These are phyloP conservation scores for Claviceps monticola DNA, from an alignment of 2,329 filamentous ascomycete species.

Conservation along the genomic window DNA sequence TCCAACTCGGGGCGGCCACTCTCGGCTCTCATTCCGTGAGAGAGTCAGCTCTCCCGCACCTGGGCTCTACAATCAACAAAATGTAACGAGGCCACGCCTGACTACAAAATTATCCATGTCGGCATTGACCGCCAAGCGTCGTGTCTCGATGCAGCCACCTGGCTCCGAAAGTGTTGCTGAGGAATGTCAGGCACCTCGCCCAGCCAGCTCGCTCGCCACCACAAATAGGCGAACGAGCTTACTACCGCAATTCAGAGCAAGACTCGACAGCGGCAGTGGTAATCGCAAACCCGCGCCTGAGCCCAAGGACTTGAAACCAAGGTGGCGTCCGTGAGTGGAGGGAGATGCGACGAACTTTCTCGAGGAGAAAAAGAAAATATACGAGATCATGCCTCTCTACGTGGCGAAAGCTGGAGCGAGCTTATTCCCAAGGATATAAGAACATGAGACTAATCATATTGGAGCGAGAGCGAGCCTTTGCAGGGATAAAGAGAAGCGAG, in stretches of 20 bases:
- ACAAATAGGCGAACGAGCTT: constrained; percentile 37
- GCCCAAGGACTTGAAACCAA: constrained; percentile 30
- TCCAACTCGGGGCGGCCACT: constrained; percentile 29
- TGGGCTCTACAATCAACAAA: constrained; percentile 33
- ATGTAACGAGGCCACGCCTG: constrained; percentile 30
- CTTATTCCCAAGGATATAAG: no score
- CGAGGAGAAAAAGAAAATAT: neutral
- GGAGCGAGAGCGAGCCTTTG: neutral
- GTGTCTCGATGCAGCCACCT: constrained; percentile 39
- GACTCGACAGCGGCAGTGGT: constrained; percentile 22
- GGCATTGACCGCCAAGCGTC: constrained; percentile 28
- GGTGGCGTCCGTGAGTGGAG: constrained; percentile 28
- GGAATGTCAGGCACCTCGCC: constrained; percentile 25
- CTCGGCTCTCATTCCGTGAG: constrained; percentile 40
- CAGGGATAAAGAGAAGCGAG: neutral
- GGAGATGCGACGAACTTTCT: neutral
- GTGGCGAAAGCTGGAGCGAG: no score
- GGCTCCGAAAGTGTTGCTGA: constrained; percentile 18
- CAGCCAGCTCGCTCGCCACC: constrained; percentile 42
- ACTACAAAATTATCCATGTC: constrained; percentile 30
- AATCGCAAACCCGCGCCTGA: constrained; percentile 27
- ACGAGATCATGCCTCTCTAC: no score
- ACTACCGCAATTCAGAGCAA: constrained; percentile 33
- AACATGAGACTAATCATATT: no score
- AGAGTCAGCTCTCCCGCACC: constrained; percentile 35